Percentiles rank a stretch among this genome's conserved stretches.
These are phyloP conservation scores for Lycium barbarum DNA, from an alignment of 257 asterid genomes.

Conservation along the genomic window DNA sequence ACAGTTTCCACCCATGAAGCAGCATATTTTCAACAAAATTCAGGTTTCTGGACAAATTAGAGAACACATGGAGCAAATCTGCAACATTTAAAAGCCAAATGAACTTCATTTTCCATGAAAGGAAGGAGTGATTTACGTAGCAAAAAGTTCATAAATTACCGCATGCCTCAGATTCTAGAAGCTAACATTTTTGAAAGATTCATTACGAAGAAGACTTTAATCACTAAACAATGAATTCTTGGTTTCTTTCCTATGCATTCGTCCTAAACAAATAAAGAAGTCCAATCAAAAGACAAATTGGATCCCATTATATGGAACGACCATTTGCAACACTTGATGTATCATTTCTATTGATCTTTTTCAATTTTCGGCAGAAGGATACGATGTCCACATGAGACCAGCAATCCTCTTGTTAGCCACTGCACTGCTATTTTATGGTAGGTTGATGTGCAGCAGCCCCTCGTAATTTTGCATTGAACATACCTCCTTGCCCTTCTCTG, in stretches of 20 bases:
- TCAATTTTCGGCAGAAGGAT: neutral
- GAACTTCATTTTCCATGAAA: conserved; percentile 19
- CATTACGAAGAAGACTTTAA: neutral
- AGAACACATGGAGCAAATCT: conserved; percentile 88
- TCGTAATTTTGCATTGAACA: neutral
- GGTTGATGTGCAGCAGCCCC: neutral
- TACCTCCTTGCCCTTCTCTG: neutral
- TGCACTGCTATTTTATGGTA: neutral
- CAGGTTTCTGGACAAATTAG: conserved; percentile 81
- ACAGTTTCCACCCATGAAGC: conserved; percentile 97
- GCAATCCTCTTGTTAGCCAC: neutral
- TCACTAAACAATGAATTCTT: neutral
- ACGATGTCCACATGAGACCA: neutral
- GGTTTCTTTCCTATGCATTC: conserved; percentile 15
- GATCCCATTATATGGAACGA: neutral
- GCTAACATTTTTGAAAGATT: neutral
- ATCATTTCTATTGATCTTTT: neutral
- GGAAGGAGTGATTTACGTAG: neutral
- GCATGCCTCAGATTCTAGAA: neutral
- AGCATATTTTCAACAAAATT: conserved; percentile 89
- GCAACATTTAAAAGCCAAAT: conserved; percentile 47
- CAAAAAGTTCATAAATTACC: neutral
- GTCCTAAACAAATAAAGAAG: neutral
- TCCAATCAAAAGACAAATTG: conserved; percentile 10
- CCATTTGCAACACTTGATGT: neutral